Evolutionary conservation across 306 rosid species (phyloP), one percentile per base, ranked within the genome.

Genomic region (Spatholobus suberectus): DNA sequence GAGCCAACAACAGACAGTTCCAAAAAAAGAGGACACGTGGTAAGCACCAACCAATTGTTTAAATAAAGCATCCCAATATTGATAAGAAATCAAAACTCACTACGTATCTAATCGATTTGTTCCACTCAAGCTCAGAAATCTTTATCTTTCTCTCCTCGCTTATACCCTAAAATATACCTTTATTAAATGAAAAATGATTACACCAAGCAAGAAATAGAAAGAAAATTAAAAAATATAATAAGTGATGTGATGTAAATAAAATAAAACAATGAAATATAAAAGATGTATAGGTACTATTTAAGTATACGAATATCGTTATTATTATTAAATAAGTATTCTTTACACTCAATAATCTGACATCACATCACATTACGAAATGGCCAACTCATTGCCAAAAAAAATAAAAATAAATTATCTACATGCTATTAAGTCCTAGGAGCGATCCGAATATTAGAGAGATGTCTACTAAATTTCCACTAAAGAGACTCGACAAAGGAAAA

Each of bases 11-110:
- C 62, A 68, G 32, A 73, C 80, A 21, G 70, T 27, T 70, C 52
- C 75, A 14, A 49, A 26, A 72, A 49, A 81, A 62, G 35, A 72
- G 72, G 86, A 88, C 91, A 86, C 87, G 86, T 87, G 88, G 89
- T 67, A 26, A 59, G 85, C 91, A 88, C 82, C 79, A 78, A 21
- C 49, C 32, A 74, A 32, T 47, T 74, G 34, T 38, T 75, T 76
- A 70, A 55, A 51, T 18, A 8, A 71, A 77, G 68, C 55, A 62
- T 63, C 67, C 44, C 73, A 13, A 47, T 26, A 13, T 43, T 55
- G 71, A 79, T 78, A 65, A 47, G 77, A 82, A 82, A 83, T 73
- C 38, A 86, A 73, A 85, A 73, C 78, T 81, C 75, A 75, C 65
- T 62, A 76, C 55, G 73, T 72, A 81, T 82, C 76, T 69, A 69